Base-by-base conservation (phyloP, 148 eudicot species). In the Rhododendron griersonianum region DNA sequence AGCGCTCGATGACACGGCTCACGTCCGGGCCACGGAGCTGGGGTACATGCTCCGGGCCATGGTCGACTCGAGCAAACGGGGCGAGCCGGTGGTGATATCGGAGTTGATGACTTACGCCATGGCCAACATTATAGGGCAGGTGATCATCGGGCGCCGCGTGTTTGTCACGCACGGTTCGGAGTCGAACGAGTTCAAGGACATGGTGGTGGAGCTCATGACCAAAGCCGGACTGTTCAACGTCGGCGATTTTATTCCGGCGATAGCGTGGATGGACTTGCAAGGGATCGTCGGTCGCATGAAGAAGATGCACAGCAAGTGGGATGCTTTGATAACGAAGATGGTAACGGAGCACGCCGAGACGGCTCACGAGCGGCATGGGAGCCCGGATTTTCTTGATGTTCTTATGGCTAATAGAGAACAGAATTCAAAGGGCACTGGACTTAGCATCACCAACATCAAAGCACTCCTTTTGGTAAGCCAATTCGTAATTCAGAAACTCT, bases 211-310 rank as follows among this genome's bases (percentile, higher is more conserved):
- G 82, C 86, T 89, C 35, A 86, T 84, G 84, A 89, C 87, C 6
- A 21, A 83, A 1, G 90, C 88, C 0, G 90, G 90, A 15, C 79
- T 77, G 11, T 86, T 88, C 45, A 86, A 88, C 35, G 69, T 86
- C 7, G 90, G 90, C 0, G 87, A 88, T 53, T 88, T 85, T 44
- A 88, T 88, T 21, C 87, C 89, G 0, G 67, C 85, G 18, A 78
- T 88, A 0, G 80, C 85, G 14, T 88, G 90, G 90, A 85, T 88
- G 87, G 89, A 88, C 79, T 19, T 88, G 83, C 87, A 88, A 51
- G 89, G 89, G 14, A 84, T 89, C 18, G 88, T 86, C 74, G 44
- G 80, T 7, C 87, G 88, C 30, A 90, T 90, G 91, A 88, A 88
- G 63, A 21, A 44, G 10, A 83, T 86, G 59, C 92, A 88, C 39